A percentile compares a stretch with the other conserved stretches of the same genome.
These are phyloP conservation scores for Parachaetomium inaequale DNA, from an alignment of 495 filamentous ascomycete genomes.

Conservation along the genomic window DNA sequence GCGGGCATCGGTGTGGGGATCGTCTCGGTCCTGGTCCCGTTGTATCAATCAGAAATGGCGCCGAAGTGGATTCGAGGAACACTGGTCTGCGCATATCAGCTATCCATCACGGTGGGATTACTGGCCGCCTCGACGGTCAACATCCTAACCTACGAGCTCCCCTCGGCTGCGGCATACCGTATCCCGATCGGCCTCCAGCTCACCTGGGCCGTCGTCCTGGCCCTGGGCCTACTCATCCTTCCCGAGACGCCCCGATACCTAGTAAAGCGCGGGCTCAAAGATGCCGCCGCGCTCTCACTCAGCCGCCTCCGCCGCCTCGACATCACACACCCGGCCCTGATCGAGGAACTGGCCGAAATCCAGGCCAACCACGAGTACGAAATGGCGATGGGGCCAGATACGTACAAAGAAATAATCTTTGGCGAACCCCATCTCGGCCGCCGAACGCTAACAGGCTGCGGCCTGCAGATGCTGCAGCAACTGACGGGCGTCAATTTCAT, in stretches of 20 bases:
- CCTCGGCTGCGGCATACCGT: constrained; percentile 66
- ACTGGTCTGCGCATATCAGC: constrained; percentile 86
- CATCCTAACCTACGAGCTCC: constrained; percentile 64
- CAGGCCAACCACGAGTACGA: constrained; percentile 88
- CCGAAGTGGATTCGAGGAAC: constrained; percentile 91
- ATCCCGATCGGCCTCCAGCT: constrained; percentile 87
- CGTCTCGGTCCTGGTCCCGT: constrained; percentile 74
- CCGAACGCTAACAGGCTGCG: constrained; percentile 53
- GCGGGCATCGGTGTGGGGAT: constrained; percentile 83
- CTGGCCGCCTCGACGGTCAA: constrained; percentile 80
- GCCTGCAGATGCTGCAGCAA: constrained; percentile 59
- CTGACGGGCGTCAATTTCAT: constrained; percentile 58
- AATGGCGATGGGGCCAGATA: constrained; percentile 65
- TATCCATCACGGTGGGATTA: constrained; percentile 82
- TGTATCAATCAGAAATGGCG: constrained; percentile 87
- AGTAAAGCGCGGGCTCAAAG: constrained; percentile 70
- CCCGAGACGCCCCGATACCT: constrained; percentile 87
- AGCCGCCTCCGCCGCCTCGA: constrained; percentile 73
- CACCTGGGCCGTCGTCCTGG: constrained; percentile 75
- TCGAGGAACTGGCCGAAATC: constrained; percentile 82
- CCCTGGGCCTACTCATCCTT: constrained; percentile 67
- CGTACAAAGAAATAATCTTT: constrained; percentile 68
- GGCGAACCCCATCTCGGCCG: constrained; percentile 56
- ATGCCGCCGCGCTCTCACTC: constrained; percentile 67
- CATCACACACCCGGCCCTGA: constrained; percentile 66